Evolutionary conservation across 805 yeast species (phyloP), one percentile per base, ranked within the genome.

Genomic region (Yamadazyma kitorensis): DNA sequence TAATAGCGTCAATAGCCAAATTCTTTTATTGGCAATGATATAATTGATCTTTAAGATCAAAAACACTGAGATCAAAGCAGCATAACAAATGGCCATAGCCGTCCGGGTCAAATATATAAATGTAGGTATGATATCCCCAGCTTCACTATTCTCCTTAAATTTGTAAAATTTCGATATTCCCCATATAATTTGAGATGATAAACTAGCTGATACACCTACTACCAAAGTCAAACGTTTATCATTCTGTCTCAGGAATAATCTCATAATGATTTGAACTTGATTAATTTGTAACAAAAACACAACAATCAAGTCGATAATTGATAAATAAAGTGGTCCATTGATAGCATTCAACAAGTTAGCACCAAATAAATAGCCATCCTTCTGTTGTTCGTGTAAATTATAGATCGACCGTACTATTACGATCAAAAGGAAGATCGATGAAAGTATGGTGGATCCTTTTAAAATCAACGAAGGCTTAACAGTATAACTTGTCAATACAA

Each of bases 91-190:
- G 2, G 85, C 72, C 48, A 83, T 66, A 4, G 89, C 81, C 26
- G 86, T 84, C 39, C 91, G 68, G 27, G 84, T 70, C 30, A 86
- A 61, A 49, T 85, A 86, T 19, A 80, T 79, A 54, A 86, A 82
- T 0, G 89, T 85, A 0, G 89, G 85, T 10, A 84, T 48, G 16
- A 81, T 74, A 13, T 79, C 78, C 26, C 77, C 64, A 1, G 70
- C 61, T 42, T 68, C 75, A 38, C 62, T 68, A 24, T 61, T 68
- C 3, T 47, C 51, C 1, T 54, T 30, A 40, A 64, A 64, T 0
- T 34, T 38, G 43, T 59, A 55, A 46, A 80, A 78, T 4, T 74
- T 75, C 11, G 88, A 71, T 2, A 82, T 67, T 0, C 80, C 86
- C 87, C 89, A 83, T 4, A 84, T 64, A 1, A 74, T 64, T 51